A percentile compares a stretch with the other conserved stretches of the same genome.
Evolutionary conservation across 2,329 filamentous ascomycete genomes (phyloP).

Genomic region (Trichoderma sp.): DNA sequence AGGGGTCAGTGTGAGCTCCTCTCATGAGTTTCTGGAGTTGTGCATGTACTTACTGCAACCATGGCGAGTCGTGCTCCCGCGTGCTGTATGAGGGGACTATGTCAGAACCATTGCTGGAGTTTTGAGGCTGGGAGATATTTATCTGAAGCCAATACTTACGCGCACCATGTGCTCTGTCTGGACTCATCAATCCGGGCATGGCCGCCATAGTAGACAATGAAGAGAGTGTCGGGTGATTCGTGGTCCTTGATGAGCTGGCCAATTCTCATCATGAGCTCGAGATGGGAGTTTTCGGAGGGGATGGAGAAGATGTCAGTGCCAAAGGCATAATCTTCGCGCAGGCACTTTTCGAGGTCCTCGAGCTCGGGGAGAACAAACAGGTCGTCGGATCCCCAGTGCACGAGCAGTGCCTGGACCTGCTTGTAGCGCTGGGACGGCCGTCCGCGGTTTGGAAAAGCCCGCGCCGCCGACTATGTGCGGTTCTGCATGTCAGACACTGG

Average conservation of each 20-base stretch:
- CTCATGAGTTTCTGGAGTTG: neutral
- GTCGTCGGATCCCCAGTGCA: conserved; percentile 62
- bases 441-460: conserved; percentile 60
- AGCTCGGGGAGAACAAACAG: conserved; percentile 61
- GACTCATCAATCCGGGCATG: conserved; percentile 63
- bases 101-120: neutral
- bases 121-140: too few species aligned
- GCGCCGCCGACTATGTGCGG: conserved; percentile 51
- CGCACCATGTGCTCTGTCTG: conserved; percentile 63
- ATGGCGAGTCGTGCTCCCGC: conserved; percentile 55
- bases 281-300: conserved; percentile 59
- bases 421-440: conserved; percentile 56
- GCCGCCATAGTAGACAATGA: conserved; percentile 62
- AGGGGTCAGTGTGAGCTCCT: neutral
- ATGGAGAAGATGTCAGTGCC: conserved; percentile 61
- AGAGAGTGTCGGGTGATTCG: conserved; percentile 58
- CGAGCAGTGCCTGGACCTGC: conserved; percentile 56
- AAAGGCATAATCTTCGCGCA: conserved; percentile 59
- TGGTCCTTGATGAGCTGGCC: conserved; percentile 60
- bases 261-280: conserved; percentile 60
- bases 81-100: conserved; percentile 41
- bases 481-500: conserved; percentile 5
- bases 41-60: conserved; percentile 52
- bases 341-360: conserved; percentile 57
- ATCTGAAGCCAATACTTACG: conserved; percentile 44